Evolutionary conservation across 148 eudicot species (phyloP).

Genomic region (Rhododendron molle): DNA sequence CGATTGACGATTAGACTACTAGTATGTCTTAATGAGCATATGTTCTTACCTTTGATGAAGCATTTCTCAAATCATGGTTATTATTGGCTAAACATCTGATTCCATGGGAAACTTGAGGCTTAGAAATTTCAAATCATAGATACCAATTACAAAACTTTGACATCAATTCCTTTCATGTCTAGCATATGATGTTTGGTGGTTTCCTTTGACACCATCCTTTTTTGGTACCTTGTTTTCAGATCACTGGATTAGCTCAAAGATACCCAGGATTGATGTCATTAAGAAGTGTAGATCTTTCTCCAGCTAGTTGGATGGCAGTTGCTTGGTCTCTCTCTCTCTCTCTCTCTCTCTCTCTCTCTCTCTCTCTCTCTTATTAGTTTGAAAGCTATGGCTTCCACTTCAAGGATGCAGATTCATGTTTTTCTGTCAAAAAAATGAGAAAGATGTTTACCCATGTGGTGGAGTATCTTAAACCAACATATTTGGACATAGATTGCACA

Average conservation of each 20-base stretch:
- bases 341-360: background rate
- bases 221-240: slow-evolving; percentile 36
- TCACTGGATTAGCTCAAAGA: slow-evolving; percentile 54
- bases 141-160: background rate
- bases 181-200: background rate
- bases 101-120: slow-evolving; percentile 14
- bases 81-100: background rate
- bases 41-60: slow-evolving; percentile 16
- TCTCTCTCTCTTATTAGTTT: background rate
- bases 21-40: background rate
- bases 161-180: background rate
- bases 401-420: background rate
- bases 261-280: slow-evolving; percentile 75
- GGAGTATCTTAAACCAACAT: background rate
- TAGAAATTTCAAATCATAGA: background rate
- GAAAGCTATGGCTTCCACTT: background rate
- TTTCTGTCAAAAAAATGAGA: background rate
- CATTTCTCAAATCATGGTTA: background rate
- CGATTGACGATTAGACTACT: background rate
- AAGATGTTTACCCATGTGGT: background rate
- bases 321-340: slow-evolving; percentile 49
- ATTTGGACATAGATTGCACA: background rate
- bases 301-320: slow-evolving; percentile 94
- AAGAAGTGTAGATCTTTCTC: slow-evolving; percentile 87
- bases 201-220: background rate